A percentile compares a stretch with the other conserved stretches of the same genome.
Conservation (phyloP, 371 early-diverging fungal species). For the Circinella minor region DNA sequence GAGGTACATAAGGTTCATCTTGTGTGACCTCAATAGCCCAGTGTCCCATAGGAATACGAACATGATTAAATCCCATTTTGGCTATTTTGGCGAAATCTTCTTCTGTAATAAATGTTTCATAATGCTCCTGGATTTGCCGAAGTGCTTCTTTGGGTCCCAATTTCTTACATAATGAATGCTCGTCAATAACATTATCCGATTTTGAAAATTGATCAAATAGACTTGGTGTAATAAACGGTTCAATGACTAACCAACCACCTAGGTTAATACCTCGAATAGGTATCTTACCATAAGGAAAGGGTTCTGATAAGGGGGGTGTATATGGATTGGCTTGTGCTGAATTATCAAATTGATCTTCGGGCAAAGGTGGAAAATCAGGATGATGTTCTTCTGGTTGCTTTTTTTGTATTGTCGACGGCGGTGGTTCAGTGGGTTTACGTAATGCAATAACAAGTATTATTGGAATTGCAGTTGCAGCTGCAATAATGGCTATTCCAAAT, state of each 20-base stretch:
- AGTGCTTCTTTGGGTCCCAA: constrained; percentile 64
- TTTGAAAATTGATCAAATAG: constrained; percentile 63
- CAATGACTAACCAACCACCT: constrained; percentile 76
- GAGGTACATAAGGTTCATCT: constrained; percentile 65
- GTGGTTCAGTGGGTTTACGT: neutral
- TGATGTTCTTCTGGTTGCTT: constrained; percentile 3
- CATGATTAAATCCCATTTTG: constrained; percentile 69
- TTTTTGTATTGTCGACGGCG: neutral
- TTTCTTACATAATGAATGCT: constrained; percentile 63
- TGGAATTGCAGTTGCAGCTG: constrained; percentile 4
- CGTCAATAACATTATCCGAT: constrained; percentile 50
- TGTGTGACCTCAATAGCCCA: constrained; percentile 60
- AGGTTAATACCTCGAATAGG: constrained; percentile 76
- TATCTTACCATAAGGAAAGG: constrained; percentile 56
- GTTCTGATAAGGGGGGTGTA: constrained; percentile 50
- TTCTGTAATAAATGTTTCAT: constrained; percentile 72
- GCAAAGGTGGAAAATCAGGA: constrained; percentile 6
- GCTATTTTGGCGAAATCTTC: constrained; percentile 65
- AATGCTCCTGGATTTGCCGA: constrained; percentile 58
- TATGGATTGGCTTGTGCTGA: constrained; percentile 36
- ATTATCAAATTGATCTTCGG: constrained; percentile 29
- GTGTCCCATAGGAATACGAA: constrained; percentile 79
- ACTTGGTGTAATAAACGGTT: constrained; percentile 76
- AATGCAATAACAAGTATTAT: neutral
- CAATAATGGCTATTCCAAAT: neutral